Evolutionary conservation across 345 rosid genomes (phyloP).

Genomic region (Pistacia atlantica): DNA sequence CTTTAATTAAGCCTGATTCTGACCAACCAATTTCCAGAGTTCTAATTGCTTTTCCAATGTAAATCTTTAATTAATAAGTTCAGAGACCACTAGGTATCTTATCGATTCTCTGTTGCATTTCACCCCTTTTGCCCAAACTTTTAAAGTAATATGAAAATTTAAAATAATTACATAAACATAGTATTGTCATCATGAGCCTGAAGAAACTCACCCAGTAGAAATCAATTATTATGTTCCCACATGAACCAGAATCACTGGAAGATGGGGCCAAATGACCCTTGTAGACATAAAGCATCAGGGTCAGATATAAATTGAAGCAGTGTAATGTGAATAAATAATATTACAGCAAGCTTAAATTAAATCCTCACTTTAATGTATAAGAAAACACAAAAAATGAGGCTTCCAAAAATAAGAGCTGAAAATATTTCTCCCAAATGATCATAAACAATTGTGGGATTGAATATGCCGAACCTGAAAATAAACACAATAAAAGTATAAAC

Average conservation of each 20-base stretch:
- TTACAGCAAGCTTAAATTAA: conserved; percentile 10
- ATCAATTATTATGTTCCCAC: conserved; percentile 85
- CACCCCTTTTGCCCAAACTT: not conserved
- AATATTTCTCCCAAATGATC: conserved; percentile 97
- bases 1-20: not conserved
- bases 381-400: conserved; percentile 84
- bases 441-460: conserved; percentile 83
- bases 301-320: conserved; percentile 21
- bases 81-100: not conserved
- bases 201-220: conserved; percentile 89
- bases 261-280: conserved; percentile 96
- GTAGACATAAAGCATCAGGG: conserved; percentile 26
- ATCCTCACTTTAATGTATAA: conserved; percentile 82
- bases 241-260: conserved; percentile 92
- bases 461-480: conserved; percentile 84
- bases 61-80: not conserved
- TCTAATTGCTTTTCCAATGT: not conserved
- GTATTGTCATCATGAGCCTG: conserved; percentile 8
- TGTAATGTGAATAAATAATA: conserved; percentile 11
- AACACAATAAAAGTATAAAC: conserved; percentile 12
- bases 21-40: not conserved
- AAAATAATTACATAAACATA: conserved; percentile 5
- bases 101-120: not conserved
- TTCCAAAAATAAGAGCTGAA: conserved; percentile 85
- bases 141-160: not conserved